Conservation (phyloP, 2,329 filamentous ascomycete genomes). For the Penicillium occitanis region DNA sequence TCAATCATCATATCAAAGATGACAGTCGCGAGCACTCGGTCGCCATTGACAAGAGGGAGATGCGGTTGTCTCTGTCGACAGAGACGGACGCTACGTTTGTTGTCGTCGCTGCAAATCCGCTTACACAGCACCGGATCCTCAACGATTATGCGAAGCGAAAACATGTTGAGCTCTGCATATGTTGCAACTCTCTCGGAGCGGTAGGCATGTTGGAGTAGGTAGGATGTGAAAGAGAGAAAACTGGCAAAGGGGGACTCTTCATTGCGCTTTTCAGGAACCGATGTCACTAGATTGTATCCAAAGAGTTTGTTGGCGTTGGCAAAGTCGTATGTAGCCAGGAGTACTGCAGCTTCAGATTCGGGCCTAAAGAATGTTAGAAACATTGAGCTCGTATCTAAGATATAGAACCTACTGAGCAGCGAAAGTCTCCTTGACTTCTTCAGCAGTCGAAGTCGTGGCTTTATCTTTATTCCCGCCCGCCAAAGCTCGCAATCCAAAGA, state of each 20-base stretch:
- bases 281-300: slow-evolving; percentile 75
- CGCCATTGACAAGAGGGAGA: slow-evolving; percentile 69
- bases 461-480: slow-evolving; percentile 66
- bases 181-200: slow-evolving; percentile 73
- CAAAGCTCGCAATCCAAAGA: slow-evolving; percentile 79
- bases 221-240: slow-evolving; percentile 86
- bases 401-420: slow-evolving; percentile 65
- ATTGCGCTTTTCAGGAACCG: slow-evolving; percentile 59
- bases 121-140: slow-evolving; percentile 84
- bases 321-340: slow-evolving; percentile 90
- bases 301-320: slow-evolving; percentile 93
- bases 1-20: slow-evolving; percentile 87
- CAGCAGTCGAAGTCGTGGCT: slow-evolving; percentile 64
- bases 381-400: slow-evolving; percentile 22
- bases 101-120: slow-evolving; percentile 76
- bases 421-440: slow-evolving; percentile 81
- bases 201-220: slow-evolving; percentile 90
- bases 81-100: slow-evolving; percentile 71
- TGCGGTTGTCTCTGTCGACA: slow-evolving; percentile 88
- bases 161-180: slow-evolving; percentile 82
- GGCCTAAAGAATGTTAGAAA: slow-evolving; percentile 58
- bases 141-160: slow-evolving; percentile 80
- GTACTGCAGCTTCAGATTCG: slow-evolving; percentile 71
- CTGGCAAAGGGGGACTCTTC: slow-evolving; percentile 73
- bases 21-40: slow-evolving; percentile 71